Evolutionary conservation across 1,284 basidiomycete species (phyloP), one percentile per base, ranked within the genome.

Genomic region (Mycena sp.): DNA sequence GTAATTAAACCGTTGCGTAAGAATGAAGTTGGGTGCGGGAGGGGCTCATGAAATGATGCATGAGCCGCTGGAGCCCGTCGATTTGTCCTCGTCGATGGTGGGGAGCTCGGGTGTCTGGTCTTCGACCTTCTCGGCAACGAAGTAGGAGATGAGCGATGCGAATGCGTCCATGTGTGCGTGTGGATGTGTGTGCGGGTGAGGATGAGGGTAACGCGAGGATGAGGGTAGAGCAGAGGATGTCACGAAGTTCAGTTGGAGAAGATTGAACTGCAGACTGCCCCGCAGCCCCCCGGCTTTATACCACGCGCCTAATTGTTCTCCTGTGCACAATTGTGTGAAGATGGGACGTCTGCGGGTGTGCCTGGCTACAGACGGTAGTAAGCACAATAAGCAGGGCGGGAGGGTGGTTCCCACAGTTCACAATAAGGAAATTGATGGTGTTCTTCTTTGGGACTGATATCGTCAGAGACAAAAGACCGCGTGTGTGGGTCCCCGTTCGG

Each of bases 11-110:
- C 26, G 49, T 58, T 17, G 19, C 38, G 14, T 26, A 38, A 26
- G 48, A 40, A 52, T 35, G 30, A 38, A 19, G n/a, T n/a, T 41
- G 38, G 43, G 46, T 32, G 14, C 14, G 6, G 7, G 35, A 3
- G 26, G 25, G 51, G 19, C 45, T 62, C 59, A 65, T 61, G 64
- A 59, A 32, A 65, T 30, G 41, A 55, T 30, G 46, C 64, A 65
- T 9, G 50, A 49, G 44, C 59, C 64, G 41, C 59, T 61, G 2
- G 55, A 54, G 35, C 64, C 64, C 23, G 28, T 29, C 5, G 32
- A 12, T 41, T 45, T 54, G 55, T 65, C 64, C 6, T 55, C 55
- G 49, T 65, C 45, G 59, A 65, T 58, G 43, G 41, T 53, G 49
- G 59, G 54, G 16, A 65, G 51, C 17, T 61, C 54, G 14, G 55